Evolutionary conservation across 2,329 filamentous ascomycete species (phyloP), one percentile per base, ranked within the genome.

Genomic region (Calonectria montana): DNA sequence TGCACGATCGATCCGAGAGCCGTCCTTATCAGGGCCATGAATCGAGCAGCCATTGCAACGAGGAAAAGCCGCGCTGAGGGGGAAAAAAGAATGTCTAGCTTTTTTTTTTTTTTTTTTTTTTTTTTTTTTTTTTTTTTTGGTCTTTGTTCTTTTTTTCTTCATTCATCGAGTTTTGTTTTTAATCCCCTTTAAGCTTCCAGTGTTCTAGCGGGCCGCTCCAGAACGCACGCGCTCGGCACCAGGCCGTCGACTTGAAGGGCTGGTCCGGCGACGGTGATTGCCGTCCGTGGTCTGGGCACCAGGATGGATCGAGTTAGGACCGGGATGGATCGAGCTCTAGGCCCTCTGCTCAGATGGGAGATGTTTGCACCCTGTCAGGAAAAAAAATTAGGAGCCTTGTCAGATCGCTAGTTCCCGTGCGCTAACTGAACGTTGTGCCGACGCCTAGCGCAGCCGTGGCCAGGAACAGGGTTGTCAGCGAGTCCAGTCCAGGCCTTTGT

Each of bases 371-470:
- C 53, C 53, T 59, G 53, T 37, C 31, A 21, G n/a, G 35, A 37
- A 35, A 37, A 57, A 37, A 23, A 57, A 59, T 18, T 37, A 59
- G 31, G 35, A 59, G 53, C 53, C 53, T 59, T 59, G 53, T 59
- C 53, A 59, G 53, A 59, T 59, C 53, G 53, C 31, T 59, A 59
- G 53, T 59, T 59, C 53, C 53, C 53, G 53, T 59, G 53, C 53
- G 53, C 53, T 59, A 59, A 59, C 53, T 59, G 53, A 59, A 35
- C 53, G 53, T 59, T 59, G 53, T 59, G 53, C 53, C 53, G 53
- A 21, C 31, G 53, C 31, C 53, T 59, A 59, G 53, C 53, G 53
- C 53, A 59, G n/a, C 53, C 53, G 53, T 31, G 31, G 31, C 53
- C 53, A 59, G 53, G 53, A 59, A 59, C 53, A 59, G 53, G 53